Evolutionary conservation across 1,139 yeast genomes (phyloP).

Genomic region (Pneumocystis murina): DNA sequence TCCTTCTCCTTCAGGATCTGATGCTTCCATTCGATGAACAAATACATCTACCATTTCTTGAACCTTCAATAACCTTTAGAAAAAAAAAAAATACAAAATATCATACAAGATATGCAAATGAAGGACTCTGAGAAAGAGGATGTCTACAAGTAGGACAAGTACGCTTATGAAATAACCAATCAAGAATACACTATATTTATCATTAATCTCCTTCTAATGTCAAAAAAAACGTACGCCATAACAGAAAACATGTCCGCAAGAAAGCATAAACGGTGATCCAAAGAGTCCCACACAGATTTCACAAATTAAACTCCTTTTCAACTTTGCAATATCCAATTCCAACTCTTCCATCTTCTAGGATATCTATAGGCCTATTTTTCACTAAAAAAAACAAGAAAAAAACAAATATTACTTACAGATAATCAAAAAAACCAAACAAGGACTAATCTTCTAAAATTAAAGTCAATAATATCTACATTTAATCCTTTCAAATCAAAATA

Average conservation of each 20-base stretch:
- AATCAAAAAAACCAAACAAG: neutral
- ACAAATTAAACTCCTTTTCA: slow-evolving; percentile 3
- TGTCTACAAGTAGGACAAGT: slow-evolving; percentile 10
- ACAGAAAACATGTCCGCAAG: slow-evolving; percentile 9
- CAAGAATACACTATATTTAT: slow-evolving; percentile 2
- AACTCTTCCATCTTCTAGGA: neutral
- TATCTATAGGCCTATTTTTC: neutral
- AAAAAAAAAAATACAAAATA: neutral
- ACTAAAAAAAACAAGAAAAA: neutral
- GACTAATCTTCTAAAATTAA: neutral
- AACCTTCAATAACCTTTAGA: neutral
- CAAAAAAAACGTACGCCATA: neutral
- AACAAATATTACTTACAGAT: neutral
- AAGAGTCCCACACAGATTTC: slow-evolving; percentile 8
- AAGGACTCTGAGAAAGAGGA: slow-evolving; percentile 2
- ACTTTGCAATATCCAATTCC: neutral
- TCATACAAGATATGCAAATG: neutral
- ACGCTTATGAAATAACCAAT: slow-evolving; percentile 6
- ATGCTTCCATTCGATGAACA: neutral
- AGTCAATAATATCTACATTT: neutral
- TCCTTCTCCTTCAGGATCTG: slow-evolving; percentile 3
- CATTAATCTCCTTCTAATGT: neutral
- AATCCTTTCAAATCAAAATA: too few species aligned
- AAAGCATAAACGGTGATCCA: slow-evolving; percentile 3
- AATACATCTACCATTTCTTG: slow-evolving; percentile 5